Evolutionary conservation across 2,329 filamentous ascomycete species (phyloP).

Genomic region (Aplosporella prunicola): DNA sequence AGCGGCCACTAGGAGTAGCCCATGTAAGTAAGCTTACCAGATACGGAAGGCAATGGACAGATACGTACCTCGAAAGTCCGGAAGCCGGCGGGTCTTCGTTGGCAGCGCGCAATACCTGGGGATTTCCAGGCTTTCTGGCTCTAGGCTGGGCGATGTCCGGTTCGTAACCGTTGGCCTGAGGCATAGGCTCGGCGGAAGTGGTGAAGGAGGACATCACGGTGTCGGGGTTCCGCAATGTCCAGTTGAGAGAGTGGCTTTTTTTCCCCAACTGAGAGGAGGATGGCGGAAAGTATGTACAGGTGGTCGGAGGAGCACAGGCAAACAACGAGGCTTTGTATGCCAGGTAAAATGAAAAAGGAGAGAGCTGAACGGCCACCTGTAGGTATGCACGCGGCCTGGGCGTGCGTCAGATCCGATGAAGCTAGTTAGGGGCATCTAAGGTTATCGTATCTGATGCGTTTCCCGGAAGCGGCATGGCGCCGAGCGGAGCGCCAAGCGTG

Average conservation of each 20-base stretch:
- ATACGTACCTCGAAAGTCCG: slow-evolving; percentile 25
- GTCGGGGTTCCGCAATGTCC: slow-evolving; percentile 4
- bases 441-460: slow-evolving; percentile 6
- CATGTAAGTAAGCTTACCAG: background rate
- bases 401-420: too few relatives aligned
- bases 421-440: slow-evolving; percentile 1
- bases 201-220: slow-evolving; percentile 4
- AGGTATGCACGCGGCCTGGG: too few relatives aligned
- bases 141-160: slow-evolving; percentile 23
- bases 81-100: slow-evolving; percentile 25
- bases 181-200: slow-evolving; percentile 5
- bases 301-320: too few relatives aligned
- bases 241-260: too few relatives aligned
- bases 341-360: too few relatives aligned
- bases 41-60: too few relatives aligned
- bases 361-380: too few relatives aligned
- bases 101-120: slow-evolving; percentile 26
- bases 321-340: too few relatives aligned
- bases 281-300: too few relatives aligned
- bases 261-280: too few relatives aligned
- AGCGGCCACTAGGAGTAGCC: slow-evolving; percentile 53
- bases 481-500: slow-evolving; percentile 2
- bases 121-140: slow-evolving; percentile 26
- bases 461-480: slow-evolving; percentile 5
- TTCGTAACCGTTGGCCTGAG: slow-evolving; percentile 18